A percentile compares a stretch with the other conserved stretches of the same genome.
phyloP scores from a whole-genome alignment of 257 asterid species.

The Rehmannia glutinosa region DNA sequence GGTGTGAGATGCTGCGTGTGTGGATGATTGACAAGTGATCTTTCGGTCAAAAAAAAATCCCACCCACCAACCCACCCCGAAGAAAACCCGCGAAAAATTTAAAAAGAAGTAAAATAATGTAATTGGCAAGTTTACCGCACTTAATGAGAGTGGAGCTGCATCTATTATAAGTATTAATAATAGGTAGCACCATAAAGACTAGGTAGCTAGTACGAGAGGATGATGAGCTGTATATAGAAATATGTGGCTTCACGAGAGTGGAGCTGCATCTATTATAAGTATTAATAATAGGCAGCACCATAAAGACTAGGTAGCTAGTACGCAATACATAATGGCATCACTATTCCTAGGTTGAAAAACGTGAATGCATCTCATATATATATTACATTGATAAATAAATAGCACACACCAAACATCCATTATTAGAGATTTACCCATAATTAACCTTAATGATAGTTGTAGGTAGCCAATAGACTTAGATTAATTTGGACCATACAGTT shows the following conservation, averaged over 20 bases:
- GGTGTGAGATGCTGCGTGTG: too few species aligned
- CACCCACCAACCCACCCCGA: too few species aligned
- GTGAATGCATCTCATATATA: background rate
- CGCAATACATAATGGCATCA: background rate
- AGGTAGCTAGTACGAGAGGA: background rate
- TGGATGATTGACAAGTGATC: too few species aligned
- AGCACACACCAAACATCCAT: background rate
- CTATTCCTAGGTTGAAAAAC: conserved; percentile 20
- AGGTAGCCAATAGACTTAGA: background rate
- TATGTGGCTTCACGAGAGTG: too few species aligned
- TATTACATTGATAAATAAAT: conserved; percentile 1
- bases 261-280: too few species aligned
- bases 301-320: conserved; percentile 7
- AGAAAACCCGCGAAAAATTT: too few species aligned
- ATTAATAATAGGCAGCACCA: conserved; percentile 14
- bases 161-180: background rate
- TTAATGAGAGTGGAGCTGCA: too few species aligned
- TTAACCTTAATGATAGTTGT: background rate
- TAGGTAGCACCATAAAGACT: conserved; percentile 16
- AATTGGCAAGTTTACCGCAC: background rate
- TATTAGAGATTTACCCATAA: conserved; percentile 2
- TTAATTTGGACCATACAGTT: background rate
- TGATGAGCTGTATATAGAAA: too few species aligned
- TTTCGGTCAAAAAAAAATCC: too few species aligned
- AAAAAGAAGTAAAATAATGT: too few species aligned